Evolutionary conservation across 805 yeast genomes (phyloP).

Genomic region (Barnettozyma sucrosica): DNA sequence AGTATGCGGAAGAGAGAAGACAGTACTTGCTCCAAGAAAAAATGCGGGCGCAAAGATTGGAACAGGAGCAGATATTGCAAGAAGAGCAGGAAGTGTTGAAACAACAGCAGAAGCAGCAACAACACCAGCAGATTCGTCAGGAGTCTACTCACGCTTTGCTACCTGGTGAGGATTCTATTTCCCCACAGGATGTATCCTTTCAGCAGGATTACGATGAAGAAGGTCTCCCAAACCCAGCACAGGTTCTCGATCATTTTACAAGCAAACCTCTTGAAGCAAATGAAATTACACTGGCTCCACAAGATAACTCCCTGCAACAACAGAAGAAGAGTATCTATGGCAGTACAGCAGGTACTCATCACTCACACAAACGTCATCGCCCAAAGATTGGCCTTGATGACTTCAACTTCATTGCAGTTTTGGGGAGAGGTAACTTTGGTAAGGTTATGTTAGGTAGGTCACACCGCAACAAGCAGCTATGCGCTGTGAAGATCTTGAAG

Average conservation of each 20-base stretch:
- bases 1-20: conserved; percentile 14
- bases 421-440: conserved; percentile 98
- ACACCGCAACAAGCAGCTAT: conserved; percentile 68
- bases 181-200: conserved; percentile 14
- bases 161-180: conserved; percentile 8
- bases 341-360: conserved; percentile 14
- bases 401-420: conserved; percentile 86
- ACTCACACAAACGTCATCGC: conserved; percentile 35
- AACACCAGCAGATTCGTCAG: conserved; percentile 18
- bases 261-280: background rate
- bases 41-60: conserved; percentile 8
- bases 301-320: conserved; percentile 5
- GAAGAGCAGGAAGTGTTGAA: conserved; percentile 15
- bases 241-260: background rate
- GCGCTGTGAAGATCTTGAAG: conserved; percentile 95
- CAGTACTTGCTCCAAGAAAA: conserved; percentile 7
- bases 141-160: conserved; percentile 5
- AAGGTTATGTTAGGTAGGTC: conserved; percentile 97
- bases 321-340: conserved; percentile 8
- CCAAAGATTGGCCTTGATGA: conserved; percentile 89
- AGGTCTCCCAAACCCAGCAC: conserved; percentile 1
- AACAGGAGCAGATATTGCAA: conserved; percentile 10
- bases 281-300: conserved; percentile 1
- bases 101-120: conserved; percentile 17
- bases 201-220: conserved; percentile 12